Evolutionary conservation across 176 grass and related monocot genomes (phyloP).

Genomic region (Ensete glaucum): DNA sequence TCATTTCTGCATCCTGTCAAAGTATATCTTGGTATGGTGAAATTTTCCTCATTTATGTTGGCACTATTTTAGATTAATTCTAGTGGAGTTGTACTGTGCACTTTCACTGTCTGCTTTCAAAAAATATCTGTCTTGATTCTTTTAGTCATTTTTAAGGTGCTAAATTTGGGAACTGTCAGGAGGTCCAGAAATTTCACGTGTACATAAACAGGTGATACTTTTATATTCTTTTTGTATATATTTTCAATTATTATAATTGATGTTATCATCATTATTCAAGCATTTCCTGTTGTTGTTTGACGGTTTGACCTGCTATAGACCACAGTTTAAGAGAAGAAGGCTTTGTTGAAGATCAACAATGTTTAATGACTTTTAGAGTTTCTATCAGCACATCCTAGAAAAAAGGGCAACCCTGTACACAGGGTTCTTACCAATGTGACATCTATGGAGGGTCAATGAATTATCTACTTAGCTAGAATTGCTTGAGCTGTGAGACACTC

Average conservation of each 20-base stretch:
- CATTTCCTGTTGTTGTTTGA: too few relatives aligned
- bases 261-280: background rate
- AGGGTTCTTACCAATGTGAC: too few relatives aligned
- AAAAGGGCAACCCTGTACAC: too few relatives aligned
- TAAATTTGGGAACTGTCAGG: slow-evolving; percentile 76
- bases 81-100: slow-evolving; percentile 9
- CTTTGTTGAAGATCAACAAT: too few relatives aligned
- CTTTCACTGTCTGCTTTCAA: slow-evolving; percentile 16
- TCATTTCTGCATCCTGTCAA: slow-evolving; percentile 97
- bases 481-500: too few relatives aligned
- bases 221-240: background rate
- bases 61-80: background rate
- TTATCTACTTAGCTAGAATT: too few relatives aligned
- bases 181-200: slow-evolving; percentile 74
- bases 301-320: too few relatives aligned
- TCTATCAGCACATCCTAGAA: too few relatives aligned
- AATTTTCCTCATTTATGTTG: background rate
- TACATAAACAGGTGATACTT: slow-evolving; percentile 69
- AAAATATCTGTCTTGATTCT: slow-evolving; percentile 32
- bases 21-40: slow-evolving; percentile 77
- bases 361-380: too few relatives aligned
- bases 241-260: background rate
- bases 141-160: slow-evolving; percentile 50
- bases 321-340: too few relatives aligned
- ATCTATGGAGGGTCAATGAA: too few relatives aligned